Base-by-base conservation (phyloP, 2,329 filamentous ascomycete species). In the Aspergillus calidoustus region DNA sequence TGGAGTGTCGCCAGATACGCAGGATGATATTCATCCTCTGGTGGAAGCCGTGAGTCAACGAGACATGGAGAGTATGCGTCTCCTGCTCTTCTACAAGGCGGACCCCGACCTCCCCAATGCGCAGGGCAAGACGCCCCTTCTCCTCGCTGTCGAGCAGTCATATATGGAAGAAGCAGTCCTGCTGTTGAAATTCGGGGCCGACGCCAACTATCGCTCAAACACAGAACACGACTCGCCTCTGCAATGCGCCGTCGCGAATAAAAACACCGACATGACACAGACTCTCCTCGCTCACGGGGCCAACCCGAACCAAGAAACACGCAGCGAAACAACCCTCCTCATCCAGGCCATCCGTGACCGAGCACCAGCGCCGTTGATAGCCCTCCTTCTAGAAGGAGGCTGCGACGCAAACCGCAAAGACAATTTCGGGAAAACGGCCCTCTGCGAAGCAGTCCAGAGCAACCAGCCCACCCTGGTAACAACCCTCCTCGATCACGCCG, bases 391-490 rank as follows among this genome's bases (percentile, higher is more conserved):
- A 4, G 81, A 83, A 8, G 87, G 87, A 64, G 87, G 86, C 6
- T 82, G 83, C 0, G 81, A 88, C 63, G 79, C 86, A 23, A 85
- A 90, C 67, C 71, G 73, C 28, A 85, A 91, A 80, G 87, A 84
- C 71, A 77, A 78, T 23, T 83, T 87, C 61, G 89, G 88, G 30
- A 86, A 87, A 66, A 88, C 86, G 0, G 82, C 88, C 0, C 79
- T 91, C 2, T 89, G 89, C 71, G 83, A 86, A 65, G 86, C 87
- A 4, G 87, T 90, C 56, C 80, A 82, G 53, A 78, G 79, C 19
- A 82, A 81, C 11, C 82, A 88, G 6, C 75, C 82, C 53, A 87
- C 89, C 61, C 78, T 89, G 1, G 83, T 89, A 62, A 79, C 75
- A 1, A 71, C 78, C 3, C 72, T 87, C 17, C 74, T 87, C 2